These are phyloP conservation scores for Rhizopus stolonifer DNA, from an alignment of 371 early-diverging fungal species.

Conservation along the genomic window DNA sequence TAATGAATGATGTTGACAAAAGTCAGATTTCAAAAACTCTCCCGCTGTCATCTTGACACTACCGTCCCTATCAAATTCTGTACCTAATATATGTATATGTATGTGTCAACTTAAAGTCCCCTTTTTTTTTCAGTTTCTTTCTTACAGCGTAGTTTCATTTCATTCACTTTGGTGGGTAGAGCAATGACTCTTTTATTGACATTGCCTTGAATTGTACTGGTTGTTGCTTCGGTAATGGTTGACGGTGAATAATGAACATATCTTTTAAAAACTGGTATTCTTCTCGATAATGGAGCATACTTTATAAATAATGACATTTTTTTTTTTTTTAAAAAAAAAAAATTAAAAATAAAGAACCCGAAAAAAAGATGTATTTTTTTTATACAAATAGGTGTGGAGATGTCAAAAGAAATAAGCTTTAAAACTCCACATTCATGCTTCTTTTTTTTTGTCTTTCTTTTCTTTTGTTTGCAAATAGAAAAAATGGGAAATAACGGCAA, in stretches of 20 bases:
- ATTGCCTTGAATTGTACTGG: neutral
- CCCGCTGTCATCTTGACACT: slow-evolving; percentile 71
- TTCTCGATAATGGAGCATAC: too few species aligned
- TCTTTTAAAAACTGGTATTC: neutral
- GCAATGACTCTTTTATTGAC: slow-evolving; percentile 6
- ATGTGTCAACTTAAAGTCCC: neutral
- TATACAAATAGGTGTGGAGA: too few species aligned
- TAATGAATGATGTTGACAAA: slow-evolving; percentile 75
- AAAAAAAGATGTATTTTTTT: too few species aligned
- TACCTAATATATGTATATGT: slow-evolving; percentile 54
- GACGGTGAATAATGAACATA: neutral
- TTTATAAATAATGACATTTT: too few species aligned
- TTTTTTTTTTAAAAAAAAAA: too few species aligned
- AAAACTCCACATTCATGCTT: too few species aligned
- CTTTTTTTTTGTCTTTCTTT: too few species aligned
- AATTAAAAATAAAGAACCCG: too few species aligned
- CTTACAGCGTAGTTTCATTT: slow-evolving; percentile 35
- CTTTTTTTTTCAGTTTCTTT: neutral
- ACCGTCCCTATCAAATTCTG: slow-evolving; percentile 75
- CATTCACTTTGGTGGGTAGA: slow-evolving; percentile 28
- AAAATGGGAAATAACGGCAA: too few species aligned
- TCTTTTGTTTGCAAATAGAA: too few species aligned
- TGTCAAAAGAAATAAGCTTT: too few species aligned
- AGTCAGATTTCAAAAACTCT: slow-evolving; percentile 74
- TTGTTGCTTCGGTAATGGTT: neutral